Percentiles rank a stretch among this genome's conserved stretches.
Conservation (phyloP, 2,329 filamentous ascomycete species). For the Alternaria conjuncta region DNA sequence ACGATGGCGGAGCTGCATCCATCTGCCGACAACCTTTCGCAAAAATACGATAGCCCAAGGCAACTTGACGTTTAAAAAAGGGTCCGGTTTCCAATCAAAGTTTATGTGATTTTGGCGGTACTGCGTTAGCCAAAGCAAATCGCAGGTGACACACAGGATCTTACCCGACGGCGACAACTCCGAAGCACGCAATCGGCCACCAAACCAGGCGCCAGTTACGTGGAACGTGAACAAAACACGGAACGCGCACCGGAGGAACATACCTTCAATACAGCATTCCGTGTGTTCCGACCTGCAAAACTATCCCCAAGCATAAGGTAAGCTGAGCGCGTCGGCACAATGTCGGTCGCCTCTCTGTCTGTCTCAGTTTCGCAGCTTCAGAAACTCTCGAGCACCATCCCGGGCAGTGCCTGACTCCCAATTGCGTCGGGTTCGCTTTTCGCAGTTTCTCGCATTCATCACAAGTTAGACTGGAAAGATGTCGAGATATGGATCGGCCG, state of each 20-base stretch:
- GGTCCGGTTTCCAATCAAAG: not conserved
- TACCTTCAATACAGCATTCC: not conserved
- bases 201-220: conserved; percentile 1
- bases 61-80: not conserved
- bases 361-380: conserved; percentile 1
- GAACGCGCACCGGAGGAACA: not conserved
- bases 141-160: not conserved
- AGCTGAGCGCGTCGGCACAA: conserved; percentile 5
- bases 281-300: not conserved
- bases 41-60: not conserved
- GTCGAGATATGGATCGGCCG: conserved; percentile 4
- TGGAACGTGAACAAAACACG: not conserved
- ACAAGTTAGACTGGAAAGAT: not conserved
- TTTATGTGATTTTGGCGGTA: conserved; percentile 1
- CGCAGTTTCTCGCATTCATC: not conserved
- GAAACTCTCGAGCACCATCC: not conserved
- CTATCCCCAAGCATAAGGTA: not conserved
- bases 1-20: not conserved
- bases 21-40: not conserved
- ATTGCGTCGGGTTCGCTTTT: not conserved
- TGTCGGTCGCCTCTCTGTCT: not conserved
- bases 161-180: conserved; percentile 28
- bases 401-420: conserved; percentile 1
- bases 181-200: conserved; percentile 13
- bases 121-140: conserved; percentile 13